Conservation (phyloP, 352 stramenopile species). For the Phytopythium montanum region DNA sequence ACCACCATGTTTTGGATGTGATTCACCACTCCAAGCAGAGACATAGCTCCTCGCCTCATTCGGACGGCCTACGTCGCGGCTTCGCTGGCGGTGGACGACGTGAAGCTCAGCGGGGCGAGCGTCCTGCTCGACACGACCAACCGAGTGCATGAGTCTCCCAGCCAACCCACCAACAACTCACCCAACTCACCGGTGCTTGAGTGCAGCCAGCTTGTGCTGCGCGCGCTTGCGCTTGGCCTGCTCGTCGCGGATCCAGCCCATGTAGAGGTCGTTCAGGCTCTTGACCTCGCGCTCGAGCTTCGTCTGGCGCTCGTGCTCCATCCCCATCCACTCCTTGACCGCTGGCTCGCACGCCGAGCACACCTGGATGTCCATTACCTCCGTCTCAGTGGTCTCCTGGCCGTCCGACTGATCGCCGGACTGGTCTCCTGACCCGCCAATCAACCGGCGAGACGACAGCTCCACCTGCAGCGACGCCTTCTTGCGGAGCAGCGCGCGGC, state of each 20-base stretch:
- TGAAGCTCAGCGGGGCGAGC: too few relatives aligned
- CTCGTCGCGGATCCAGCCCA: slow-evolving; percentile 81
- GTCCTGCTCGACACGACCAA: too few relatives aligned
- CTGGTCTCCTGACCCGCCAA: slow-evolving; percentile 12
- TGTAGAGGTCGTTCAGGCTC: slow-evolving; percentile 79
- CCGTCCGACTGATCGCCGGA: slow-evolving; percentile 16
- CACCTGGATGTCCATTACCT: not conserved
- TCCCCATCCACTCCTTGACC: slow-evolving; percentile 63
- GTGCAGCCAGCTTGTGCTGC: slow-evolving; percentile 47
- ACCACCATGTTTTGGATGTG: too few relatives aligned
- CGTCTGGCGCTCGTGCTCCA: slow-evolving; percentile 63
- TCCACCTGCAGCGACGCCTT: slow-evolving; percentile 72
- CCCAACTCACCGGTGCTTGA: slow-evolving; percentile 25
- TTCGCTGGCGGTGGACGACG: not conserved
- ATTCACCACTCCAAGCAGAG: too few relatives aligned
- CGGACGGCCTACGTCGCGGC: not conserved
- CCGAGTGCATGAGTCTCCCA: too few relatives aligned
- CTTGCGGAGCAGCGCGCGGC: slow-evolving; percentile 60
- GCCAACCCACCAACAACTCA: too few relatives aligned
- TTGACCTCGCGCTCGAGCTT: slow-evolving; percentile 82
- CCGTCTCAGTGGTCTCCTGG: slow-evolving; percentile 11
- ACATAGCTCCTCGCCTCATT: too few relatives aligned
- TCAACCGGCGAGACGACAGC: slow-evolving; percentile 49
- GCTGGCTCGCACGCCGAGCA: slow-evolving; percentile 24
- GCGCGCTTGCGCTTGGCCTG: slow-evolving; percentile 68